A percentile compares a stretch with the other conserved stretches of the same genome.
These are phyloP conservation scores for Sugiyamaella sp. DNA, from an alignment of 1,139 yeast species.

Conservation along the genomic window DNA sequence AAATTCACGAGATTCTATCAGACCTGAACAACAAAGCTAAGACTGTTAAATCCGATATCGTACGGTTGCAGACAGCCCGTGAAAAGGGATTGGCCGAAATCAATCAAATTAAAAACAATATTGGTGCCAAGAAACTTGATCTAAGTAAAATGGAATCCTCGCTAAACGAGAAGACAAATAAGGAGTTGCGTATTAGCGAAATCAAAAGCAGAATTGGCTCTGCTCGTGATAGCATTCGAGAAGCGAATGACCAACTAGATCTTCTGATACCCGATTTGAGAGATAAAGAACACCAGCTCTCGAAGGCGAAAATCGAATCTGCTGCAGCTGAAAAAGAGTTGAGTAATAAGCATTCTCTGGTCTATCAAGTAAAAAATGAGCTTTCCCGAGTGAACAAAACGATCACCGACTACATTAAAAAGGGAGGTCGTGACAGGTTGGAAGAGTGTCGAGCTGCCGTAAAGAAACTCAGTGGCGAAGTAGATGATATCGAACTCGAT, in stretches of 20 bases:
- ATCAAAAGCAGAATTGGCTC: constrained; percentile 33
- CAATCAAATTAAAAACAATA: constrained; percentile 52
- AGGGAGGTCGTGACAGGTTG: constrained; percentile 25
- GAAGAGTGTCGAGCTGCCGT: constrained; percentile 26
- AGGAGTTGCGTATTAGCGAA: constrained; percentile 36
- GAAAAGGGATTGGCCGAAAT: constrained; percentile 54
- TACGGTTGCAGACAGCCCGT: constrained; percentile 51
- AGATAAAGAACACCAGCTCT: constrained; percentile 16
- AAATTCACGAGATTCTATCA: constrained; percentile 56
- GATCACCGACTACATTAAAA: constrained; percentile 27
- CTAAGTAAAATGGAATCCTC: constrained; percentile 49
- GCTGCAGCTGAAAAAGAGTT: constrained; percentile 10
- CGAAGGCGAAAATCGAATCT: constrained; percentile 13
- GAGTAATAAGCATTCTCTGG: constrained; percentile 21
- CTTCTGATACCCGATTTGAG: constrained; percentile 24
- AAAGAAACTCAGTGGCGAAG: constrained; percentile 15
- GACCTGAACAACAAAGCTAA: constrained; percentile 51
- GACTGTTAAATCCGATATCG: constrained; percentile 50
- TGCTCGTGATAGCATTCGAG: constrained; percentile 24
- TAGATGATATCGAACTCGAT: constrained; percentile 28
- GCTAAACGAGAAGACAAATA: constrained; percentile 33
- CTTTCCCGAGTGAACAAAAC: constrained; percentile 8
- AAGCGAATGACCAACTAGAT: constrained; percentile 26
- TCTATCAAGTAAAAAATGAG: neutral
- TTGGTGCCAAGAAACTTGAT: constrained; percentile 59